Percentiles rank a stretch among this genome's conserved stretches.
These are phyloP conservation scores for Ramaria rubella DNA, from an alignment of 768 basidiomycete genomes.

Conservation along the genomic window DNA sequence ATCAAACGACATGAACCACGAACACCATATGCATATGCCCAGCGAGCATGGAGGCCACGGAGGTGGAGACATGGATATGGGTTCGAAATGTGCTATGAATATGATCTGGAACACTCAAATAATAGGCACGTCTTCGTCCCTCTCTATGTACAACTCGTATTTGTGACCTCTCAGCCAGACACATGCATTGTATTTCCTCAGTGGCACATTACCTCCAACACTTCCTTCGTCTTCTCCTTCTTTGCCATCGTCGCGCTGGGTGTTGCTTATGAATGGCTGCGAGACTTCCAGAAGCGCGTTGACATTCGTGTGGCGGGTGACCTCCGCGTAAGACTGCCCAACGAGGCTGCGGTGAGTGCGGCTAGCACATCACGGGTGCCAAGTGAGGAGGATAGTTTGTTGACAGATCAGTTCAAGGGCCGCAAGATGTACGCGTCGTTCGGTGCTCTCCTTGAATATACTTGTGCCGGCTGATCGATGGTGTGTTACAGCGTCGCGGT, in stretches of 20 bases:
- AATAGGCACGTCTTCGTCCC: constrained; percentile 21
- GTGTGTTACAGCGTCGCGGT: constrained; percentile 10
- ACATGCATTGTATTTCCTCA: constrained; percentile 75
- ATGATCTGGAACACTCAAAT: constrained; percentile 88
- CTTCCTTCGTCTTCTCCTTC: constrained; percentile 58
- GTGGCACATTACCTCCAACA: constrained; percentile 64
- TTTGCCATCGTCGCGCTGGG: constrained; percentile 58
- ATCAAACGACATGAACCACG: not conserved
- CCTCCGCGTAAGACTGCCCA: constrained; percentile 41
- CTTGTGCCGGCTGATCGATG: not conserved
- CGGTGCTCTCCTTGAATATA: not conserved
- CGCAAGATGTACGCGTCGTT: constrained; percentile 8
- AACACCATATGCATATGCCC: not conserved
- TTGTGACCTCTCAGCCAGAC: constrained; percentile 27
- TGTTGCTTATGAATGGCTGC: constrained; percentile 75
- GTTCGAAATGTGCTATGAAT: constrained; percentile 57
- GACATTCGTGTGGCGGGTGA: constrained; percentile 51
- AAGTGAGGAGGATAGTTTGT: constrained; percentile 48
- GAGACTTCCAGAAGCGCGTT: constrained; percentile 50
- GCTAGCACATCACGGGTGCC: constrained; percentile 36
- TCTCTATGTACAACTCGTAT: not conserved
- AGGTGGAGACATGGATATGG: constrained; percentile 33
- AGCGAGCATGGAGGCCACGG: not conserved
- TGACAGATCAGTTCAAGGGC: constrained; percentile 34
- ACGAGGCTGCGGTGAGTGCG: constrained; percentile 33